Evolutionary conservation across 106 monocot species (phyloP), one percentile per base, ranked within the genome.

Genomic region (Vanilla planifolia): DNA sequence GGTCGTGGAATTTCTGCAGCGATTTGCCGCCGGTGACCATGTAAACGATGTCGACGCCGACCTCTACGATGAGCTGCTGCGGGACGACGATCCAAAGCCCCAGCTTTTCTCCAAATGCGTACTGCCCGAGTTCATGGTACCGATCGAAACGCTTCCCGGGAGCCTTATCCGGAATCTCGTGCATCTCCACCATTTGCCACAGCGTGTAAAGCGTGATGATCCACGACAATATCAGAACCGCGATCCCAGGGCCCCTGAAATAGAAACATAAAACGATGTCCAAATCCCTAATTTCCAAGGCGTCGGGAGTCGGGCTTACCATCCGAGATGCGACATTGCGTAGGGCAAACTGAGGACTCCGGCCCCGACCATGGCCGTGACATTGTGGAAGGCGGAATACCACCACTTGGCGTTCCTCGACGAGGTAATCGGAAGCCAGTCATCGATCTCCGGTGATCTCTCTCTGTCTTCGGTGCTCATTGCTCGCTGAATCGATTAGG

Each of bases 151-250:
- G 53, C 43, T 71, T 71, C 22, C 63, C 71, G 1, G 63, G 71
- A 5, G 50, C 71, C 21, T 14, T 55, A 0, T 55, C 53, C 6
- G 53, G 53, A 15, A 61, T 63, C 36, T 73, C 72, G 7, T 73
- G 72, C 72, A 73, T 56, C 59, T 58, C 58, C 17, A 65, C 65
- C 65, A 73, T 58, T 59, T 73, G 72, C 72, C 72, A 73, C 1
- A 73, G 47, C 1, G 65, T 65, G 59, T 73, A 73, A 7, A 73
- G 44, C n/a, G 72, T 73, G 58, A 73, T 65, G 8, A 73, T 8
- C 72, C 72, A 73, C 19, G 72, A 73, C 1, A 73, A 15, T 5
- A 73, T 40, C 1, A 73, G 19, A 1, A 65, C 48, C 1, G 59
- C 3, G 14, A 73, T 20, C 1, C 72, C 72, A 19, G 65, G 55